Base-by-base conservation (phyloP, 2,329 filamentous ascomycete species). In the Penicillium decumbens region DNA sequence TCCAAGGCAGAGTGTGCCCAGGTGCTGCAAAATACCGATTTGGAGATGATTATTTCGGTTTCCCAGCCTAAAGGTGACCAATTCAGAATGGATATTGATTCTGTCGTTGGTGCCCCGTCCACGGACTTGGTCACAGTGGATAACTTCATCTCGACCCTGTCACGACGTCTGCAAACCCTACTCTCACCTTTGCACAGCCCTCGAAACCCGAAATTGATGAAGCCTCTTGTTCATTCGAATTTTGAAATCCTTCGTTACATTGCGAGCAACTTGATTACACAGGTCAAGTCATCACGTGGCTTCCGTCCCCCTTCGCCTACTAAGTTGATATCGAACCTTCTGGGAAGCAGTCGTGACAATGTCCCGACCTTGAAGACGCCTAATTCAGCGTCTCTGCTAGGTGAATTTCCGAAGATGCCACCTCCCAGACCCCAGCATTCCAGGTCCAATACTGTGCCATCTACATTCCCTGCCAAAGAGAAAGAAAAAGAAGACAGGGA, bases 251-350 rank as follows among this genome's bases (percentile, higher is more conserved):
- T 95, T 25, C 84, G 85, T 29, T 82, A 83, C 3, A 73, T 95
- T 23, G 80, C 79, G 41, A 75, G 88, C 35, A 75, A 81, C 18
- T 75, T 81, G 28, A 80, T 84, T 35, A 77, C 80, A 0, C 82
- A 84, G 62, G 87, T 82, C 66, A 80, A 82, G 9, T 65, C 62
- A 24, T 63, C 68, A 32, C 80, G 80, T 47, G 84, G 83, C 0
- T 88, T 88, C 64, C 79, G 92, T 8, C 83, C 84, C 4, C 81
- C 85, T n/a, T 96, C 91, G 0, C 91, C 92, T 0, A 88, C 95
- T 41, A 97, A 96, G 67, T 78, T 95, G 63, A 76, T 97, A 13
- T 95, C 91, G 0, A 95, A 80, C 63, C 81, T 96, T 46, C 82
- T 95, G 60, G 80, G 82, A 29, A 81, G 82, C 23, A 80, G 78